Conservation (phyloP, 2,329 filamentous ascomycete genomes). For the Talaromyces sp. region DNA sequence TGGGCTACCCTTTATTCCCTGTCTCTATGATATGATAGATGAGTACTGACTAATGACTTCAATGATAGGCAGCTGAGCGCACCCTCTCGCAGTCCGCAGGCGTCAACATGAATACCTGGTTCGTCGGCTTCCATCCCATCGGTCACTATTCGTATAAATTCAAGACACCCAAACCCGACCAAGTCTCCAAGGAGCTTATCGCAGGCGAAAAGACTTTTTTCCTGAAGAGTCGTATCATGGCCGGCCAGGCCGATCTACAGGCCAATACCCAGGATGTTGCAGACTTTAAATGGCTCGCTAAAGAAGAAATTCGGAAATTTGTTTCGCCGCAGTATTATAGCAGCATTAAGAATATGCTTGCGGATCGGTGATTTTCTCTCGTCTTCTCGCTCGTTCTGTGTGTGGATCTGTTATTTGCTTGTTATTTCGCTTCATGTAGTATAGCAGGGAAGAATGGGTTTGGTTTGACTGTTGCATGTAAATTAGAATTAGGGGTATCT, state of each 20-base stretch:
- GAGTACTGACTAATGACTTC: slow-evolving; percentile 2
- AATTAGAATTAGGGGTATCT: slow-evolving; percentile 6
- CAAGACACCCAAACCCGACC: slow-evolving; percentile 45
- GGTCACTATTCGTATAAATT: slow-evolving; percentile 66
- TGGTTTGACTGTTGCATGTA: slow-evolving; percentile 1
- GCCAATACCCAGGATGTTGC: slow-evolving; percentile 66
- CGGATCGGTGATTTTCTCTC: slow-evolving; percentile 57
- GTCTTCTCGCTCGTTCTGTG: neutral
- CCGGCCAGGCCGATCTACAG: slow-evolving; percentile 79
- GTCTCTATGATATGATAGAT: neutral
- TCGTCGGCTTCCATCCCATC: slow-evolving; percentile 84
- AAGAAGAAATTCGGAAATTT: slow-evolving; percentile 71
- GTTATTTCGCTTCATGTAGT: slow-evolving; percentile 10
- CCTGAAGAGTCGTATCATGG: slow-evolving; percentile 94
- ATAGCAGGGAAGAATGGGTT: slow-evolving; percentile 9
- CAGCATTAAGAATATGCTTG: slow-evolving; percentile 75
- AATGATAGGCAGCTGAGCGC: slow-evolving; percentile 69
- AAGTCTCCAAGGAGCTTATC: slow-evolving; percentile 38
- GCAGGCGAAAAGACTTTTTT: slow-evolving; percentile 82
- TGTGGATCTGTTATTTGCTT: neutral
- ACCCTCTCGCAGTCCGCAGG: slow-evolving; percentile 73
- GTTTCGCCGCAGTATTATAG: slow-evolving; percentile 66
- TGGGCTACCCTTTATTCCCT: slow-evolving; percentile 46
- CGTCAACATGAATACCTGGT: slow-evolving; percentile 97
- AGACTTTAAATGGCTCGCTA: slow-evolving; percentile 90